Percentiles rank a stretch among this genome's conserved stretches.
phyloP scores from a whole-genome alignment of 2,329 filamentous ascomycete genomes.

The Didymella keratinophila region DNA sequence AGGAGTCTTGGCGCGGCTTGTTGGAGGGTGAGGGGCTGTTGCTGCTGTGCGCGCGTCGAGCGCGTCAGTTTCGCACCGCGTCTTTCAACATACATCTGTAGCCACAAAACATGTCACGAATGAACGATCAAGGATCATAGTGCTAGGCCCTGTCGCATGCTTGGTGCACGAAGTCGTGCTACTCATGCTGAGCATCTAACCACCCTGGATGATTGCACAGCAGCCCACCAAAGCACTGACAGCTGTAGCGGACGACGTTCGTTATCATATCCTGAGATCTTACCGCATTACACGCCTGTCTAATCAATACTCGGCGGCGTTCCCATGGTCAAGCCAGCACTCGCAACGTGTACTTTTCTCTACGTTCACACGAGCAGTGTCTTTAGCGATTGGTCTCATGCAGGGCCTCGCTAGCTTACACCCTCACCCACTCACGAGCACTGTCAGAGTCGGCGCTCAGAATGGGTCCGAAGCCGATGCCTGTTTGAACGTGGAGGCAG shows the following conservation, averaged over 20 bases:
- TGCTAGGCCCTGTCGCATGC: background rate
- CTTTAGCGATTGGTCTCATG: background rate
- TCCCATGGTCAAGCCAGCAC: background rate
- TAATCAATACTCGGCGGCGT: background rate
- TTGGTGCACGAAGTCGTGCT: background rate
- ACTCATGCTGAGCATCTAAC: background rate
- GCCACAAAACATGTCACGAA: conserved; percentile 23
- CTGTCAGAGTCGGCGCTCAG: background rate
- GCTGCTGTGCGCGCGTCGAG: conserved; percentile 26
- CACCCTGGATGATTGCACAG: background rate
- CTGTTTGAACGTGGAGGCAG: conserved; percentile 14
- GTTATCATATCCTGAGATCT: no score
- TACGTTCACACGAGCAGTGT: background rate
- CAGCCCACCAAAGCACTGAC: background rate
- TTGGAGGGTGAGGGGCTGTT: conserved; percentile 27
- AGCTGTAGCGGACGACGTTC: background rate
- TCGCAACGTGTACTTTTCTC: background rate
- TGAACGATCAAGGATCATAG: conserved; percentile 7
- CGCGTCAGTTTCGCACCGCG: conserved; percentile 20
- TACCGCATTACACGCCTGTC: background rate
- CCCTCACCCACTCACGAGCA: conserved; percentile 3
- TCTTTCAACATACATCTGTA: conserved; percentile 25
- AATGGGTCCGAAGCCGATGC: conserved; percentile 10
- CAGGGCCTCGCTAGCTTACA: conserved; percentile 7
- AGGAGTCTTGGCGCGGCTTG: conserved; percentile 38